Percentiles rank a stretch among this genome's conserved stretches.
phyloP scores from a whole-genome alignment of 75 land plant genomes.

The Cunninghamia lanceolata region DNA sequence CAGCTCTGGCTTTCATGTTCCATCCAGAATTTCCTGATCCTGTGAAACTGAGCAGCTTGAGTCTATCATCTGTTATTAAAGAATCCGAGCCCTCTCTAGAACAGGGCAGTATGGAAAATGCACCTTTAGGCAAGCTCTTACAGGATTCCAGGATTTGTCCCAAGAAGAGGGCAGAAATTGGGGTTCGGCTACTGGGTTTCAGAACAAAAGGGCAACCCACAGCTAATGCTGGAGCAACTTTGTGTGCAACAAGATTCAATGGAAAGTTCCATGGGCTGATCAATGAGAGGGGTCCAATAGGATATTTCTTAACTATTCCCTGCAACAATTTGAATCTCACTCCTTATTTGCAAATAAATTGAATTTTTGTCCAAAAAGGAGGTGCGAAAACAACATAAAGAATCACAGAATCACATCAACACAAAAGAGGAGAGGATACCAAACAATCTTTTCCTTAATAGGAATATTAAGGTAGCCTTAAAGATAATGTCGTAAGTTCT shows the following conservation, averaged over 20 bases:
- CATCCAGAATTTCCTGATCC: slow-evolving; percentile 46
- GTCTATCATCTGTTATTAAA: slow-evolving; percentile 40
- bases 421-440: no score
- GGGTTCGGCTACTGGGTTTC: slow-evolving; percentile 44
- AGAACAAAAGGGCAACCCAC: slow-evolving; percentile 48
- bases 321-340: slow-evolving; percentile 1
- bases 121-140: slow-evolving; percentile 30
- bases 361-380: no score
- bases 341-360: no score
- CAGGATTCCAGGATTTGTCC: slow-evolving; percentile 34
- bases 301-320: slow-evolving; percentile 42
- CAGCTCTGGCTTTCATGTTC: slow-evolving; percentile 43
- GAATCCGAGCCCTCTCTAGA: slow-evolving; percentile 34
- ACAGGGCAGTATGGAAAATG: slow-evolving; percentile 43
- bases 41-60: slow-evolving; percentile 43
- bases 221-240: slow-evolving; percentile 49
- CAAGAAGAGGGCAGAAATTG: slow-evolving; percentile 30
- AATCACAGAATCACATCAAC: no score
- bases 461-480: no score
- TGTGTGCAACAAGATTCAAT: slow-evolving; percentile 42
- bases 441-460: no score
- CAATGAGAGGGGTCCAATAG: slow-evolving; percentile 48
- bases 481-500: no score
- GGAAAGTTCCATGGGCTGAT: slow-evolving; percentile 55
- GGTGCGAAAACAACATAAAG: no score